These are phyloP conservation scores for Mortierella sp. DNA, from an alignment of 371 early-diverging fungal genomes.

Conservation along the genomic window DNA sequence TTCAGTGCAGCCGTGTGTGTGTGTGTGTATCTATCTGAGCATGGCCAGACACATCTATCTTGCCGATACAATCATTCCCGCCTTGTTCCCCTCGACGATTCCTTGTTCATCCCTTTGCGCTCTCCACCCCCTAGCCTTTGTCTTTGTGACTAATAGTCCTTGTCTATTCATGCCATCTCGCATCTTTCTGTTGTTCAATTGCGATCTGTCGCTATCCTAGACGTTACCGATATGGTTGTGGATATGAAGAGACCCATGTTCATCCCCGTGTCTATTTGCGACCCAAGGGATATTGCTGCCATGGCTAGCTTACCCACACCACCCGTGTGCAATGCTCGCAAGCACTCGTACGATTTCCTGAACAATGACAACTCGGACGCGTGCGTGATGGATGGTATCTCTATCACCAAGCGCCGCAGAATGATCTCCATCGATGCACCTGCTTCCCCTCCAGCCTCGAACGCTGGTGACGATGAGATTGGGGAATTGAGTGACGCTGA, in stretches of 20 bases:
- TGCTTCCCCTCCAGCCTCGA: conserved; percentile 51
- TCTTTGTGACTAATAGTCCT: conserved; percentile 21
- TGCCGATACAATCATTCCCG: background rate
- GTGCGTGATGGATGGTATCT: conserved; percentile 45
- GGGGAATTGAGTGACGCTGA: conserved; percentile 49
- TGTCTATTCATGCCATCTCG: conserved; percentile 18
- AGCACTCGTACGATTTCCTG: conserved; percentile 52
- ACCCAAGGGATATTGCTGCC: conserved; percentile 44
- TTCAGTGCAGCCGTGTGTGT: too few relatives aligned
- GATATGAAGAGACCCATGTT: conserved; percentile 56
- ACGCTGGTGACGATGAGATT: conserved; percentile 50
- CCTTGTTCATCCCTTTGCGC: conserved; percentile 4
- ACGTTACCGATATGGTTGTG: conserved; percentile 32
- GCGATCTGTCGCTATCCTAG: conserved; percentile 12
- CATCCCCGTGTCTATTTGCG: conserved; percentile 54
- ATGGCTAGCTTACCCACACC: conserved; percentile 47
- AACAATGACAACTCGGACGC: conserved; percentile 36
- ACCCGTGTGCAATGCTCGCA: conserved; percentile 49
- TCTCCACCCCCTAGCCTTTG: conserved; percentile 2
- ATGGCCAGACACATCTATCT: too few relatives aligned
- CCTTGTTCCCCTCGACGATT: conserved; percentile 1
- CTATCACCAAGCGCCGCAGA: conserved; percentile 43
- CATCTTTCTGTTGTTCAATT: background rate
- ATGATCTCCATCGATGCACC: conserved; percentile 39
- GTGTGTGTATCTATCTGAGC: too few relatives aligned